phyloP scores from a whole-genome alignment of 345 rosid genomes.

The Balakata baccata region DNA sequence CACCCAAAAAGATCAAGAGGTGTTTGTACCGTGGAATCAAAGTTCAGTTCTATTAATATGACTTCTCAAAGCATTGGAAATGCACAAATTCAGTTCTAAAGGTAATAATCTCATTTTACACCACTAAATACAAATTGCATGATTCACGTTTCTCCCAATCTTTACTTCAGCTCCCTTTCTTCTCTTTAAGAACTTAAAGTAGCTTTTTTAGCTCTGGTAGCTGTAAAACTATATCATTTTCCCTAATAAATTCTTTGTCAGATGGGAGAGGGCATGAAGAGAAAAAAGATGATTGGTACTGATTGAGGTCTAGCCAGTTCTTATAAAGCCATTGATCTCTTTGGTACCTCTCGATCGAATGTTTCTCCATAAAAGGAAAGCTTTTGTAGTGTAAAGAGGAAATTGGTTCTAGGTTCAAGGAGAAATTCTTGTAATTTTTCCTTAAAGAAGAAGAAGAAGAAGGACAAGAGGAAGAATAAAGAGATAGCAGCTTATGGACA shows the following conservation, averaged over 20 bases:
- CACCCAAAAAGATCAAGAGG: too few species aligned
- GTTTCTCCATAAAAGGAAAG: slow-evolving; percentile 32
- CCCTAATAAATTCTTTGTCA: slow-evolving; percentile 46
- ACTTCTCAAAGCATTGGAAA: too few species aligned
- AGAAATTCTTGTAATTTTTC: background rate
- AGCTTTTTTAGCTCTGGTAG: slow-evolving; percentile 84
- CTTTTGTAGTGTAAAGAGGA: slow-evolving; percentile 5
- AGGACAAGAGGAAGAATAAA: slow-evolving; percentile 10
- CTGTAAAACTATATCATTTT: slow-evolving; percentile 77
- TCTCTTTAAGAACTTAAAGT: slow-evolving; percentile 63
- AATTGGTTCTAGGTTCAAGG: slow-evolving; percentile 14
- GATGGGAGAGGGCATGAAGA: slow-evolving; percentile 23
- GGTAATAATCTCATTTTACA: too few species aligned
- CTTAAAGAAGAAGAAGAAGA: background rate
- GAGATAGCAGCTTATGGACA: slow-evolving; percentile 13
- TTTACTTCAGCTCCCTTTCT: slow-evolving; percentile 36
- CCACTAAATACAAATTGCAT: slow-evolving; percentile 81
- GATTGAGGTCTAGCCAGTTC: background rate
- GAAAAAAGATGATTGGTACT: slow-evolving; percentile 2
- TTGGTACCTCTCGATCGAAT: slow-evolving; percentile 27
- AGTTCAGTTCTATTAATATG: too few species aligned
- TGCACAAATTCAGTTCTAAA: too few species aligned
- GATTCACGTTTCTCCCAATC: slow-evolving; percentile 47
- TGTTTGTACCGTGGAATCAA: too few species aligned
- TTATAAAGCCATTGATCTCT: slow-evolving; percentile 30